phyloP scores from a whole-genome alignment of 164 flowering plant species.

The Magnolia officinalis region DNA sequence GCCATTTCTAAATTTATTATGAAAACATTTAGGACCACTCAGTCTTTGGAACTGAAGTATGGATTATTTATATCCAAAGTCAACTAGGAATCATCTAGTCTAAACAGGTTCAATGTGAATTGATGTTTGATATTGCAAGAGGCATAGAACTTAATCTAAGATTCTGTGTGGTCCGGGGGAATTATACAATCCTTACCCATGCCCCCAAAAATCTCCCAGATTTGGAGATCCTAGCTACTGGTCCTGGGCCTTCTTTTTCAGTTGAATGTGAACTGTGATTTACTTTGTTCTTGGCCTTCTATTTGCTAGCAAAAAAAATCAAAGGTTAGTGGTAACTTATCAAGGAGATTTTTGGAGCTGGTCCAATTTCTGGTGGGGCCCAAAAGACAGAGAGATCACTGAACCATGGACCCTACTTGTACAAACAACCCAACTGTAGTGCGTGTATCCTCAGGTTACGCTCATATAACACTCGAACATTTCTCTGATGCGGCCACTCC shows the following conservation, averaged over 20 bases:
- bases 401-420: background rate
- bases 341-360: too few species aligned
- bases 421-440: too few species aligned
- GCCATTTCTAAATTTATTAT: too few species aligned
- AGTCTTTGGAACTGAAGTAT: too few species aligned
- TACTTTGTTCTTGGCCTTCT: too few species aligned
- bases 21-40: too few species aligned
- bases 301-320: too few species aligned
- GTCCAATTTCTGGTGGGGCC: background rate
- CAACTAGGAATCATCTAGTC: too few species aligned
- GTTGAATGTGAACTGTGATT: background rate
- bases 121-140: too few species aligned
- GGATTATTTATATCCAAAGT: too few species aligned
- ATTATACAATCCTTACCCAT: background rate
- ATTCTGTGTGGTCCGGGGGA: background rate
- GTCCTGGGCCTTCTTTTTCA: background rate
- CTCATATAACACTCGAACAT: background rate
- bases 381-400: background rate
- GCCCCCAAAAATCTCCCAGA: background rate
- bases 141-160: background rate
- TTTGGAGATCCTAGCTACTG: background rate
- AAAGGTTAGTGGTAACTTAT: too few species aligned
- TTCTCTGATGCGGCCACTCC: background rate
- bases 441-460: background rate
- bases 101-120: too few species aligned